phyloP scores from a whole-genome alignment of 2,329 filamentous ascomycete genomes.

The Chrysoporthe puriensis region DNA sequence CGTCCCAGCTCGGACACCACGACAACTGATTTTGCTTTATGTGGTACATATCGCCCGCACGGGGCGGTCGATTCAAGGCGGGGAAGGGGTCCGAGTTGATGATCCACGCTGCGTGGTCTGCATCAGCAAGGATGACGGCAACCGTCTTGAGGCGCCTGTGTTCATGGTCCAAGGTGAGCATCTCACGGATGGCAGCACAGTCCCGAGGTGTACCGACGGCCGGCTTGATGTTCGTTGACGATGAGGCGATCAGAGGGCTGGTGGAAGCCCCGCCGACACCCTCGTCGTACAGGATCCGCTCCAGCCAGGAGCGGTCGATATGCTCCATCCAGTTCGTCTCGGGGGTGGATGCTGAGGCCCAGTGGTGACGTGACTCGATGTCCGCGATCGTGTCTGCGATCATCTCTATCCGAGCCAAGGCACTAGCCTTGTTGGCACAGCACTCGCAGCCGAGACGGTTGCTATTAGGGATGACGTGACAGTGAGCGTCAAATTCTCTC shows the following conservation, averaged over 20 bases:
- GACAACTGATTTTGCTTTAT: too few relatives aligned
- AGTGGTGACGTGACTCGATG: slow-evolving; percentile 14
- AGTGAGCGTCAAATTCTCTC: not conserved
- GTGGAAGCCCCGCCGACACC: not conserved
- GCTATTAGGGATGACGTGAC: not conserved
- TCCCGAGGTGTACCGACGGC: not conserved
- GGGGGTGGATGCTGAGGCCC: not conserved
- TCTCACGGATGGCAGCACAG: slow-evolving; percentile 1
- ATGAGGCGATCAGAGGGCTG: not conserved
- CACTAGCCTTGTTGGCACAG: not conserved
- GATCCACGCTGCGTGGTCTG: slow-evolving; percentile 17
- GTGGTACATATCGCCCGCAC: slow-evolving; percentile 16
- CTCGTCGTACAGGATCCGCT: slow-evolving; percentile 5
- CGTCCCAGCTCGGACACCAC: too few relatives aligned
- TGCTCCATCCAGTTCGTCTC: slow-evolving; percentile 8
- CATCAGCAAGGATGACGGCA: slow-evolving; percentile 21
- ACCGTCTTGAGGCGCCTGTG: not conserved
- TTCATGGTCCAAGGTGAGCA: too few relatives aligned
- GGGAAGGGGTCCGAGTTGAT: slow-evolving; percentile 15
- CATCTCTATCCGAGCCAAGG: slow-evolving; percentile 17
- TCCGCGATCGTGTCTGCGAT: slow-evolving; percentile 19
- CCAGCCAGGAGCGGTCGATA: slow-evolving; percentile 20
- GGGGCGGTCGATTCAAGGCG: slow-evolving; percentile 2
- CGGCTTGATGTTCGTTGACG: not conserved
- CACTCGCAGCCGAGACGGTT: slow-evolving; percentile 17